Conservation (phyloP, 768 basidiomycete species). For the Suillus decipiens region DNA sequence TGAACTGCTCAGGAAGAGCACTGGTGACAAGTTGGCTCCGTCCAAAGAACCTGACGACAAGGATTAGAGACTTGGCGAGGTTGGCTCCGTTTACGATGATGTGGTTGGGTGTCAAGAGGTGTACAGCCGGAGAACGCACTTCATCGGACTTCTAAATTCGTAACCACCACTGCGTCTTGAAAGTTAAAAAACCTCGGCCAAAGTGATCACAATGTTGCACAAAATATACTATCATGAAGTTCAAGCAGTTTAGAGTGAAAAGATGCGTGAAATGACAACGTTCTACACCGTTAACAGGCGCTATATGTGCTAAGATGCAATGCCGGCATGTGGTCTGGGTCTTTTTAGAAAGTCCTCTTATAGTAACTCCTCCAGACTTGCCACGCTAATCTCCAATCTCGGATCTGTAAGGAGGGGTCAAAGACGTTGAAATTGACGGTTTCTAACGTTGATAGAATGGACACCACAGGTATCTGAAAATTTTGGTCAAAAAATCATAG, state of each 20-base stretch:
- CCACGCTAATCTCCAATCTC: slow-evolving; percentile 81
- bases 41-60: neutral
- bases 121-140: slow-evolving; percentile 31
- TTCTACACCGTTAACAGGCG: slow-evolving; percentile 10
- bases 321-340: slow-evolving; percentile 32
- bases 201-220: neutral
- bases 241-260: slow-evolving; percentile 1
- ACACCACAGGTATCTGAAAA: slow-evolving; percentile 63
- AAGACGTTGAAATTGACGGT: slow-evolving; percentile 73
- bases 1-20: neutral
- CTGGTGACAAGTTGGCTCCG: slow-evolving; percentile 4
- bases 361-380: slow-evolving; percentile 60
- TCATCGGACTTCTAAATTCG: slow-evolving; percentile 40
- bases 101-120: slow-evolving; percentile 36
- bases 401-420: slow-evolving; percentile 56
- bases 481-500: slow-evolving; percentile 6
- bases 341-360: slow-evolving; percentile 37
- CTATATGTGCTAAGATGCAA: slow-evolving; percentile 15
- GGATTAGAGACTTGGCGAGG: neutral
- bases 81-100: slow-evolving; percentile 34
- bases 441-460: slow-evolving; percentile 68
- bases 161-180: slow-evolving; percentile 18
- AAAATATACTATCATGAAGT: slow-evolving; percentile 6
- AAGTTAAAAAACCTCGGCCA: neutral
- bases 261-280: slow-evolving; percentile 3